Conservation (phyloP, 768 basidiomycete species). For the Leccinum variicolor region DNA sequence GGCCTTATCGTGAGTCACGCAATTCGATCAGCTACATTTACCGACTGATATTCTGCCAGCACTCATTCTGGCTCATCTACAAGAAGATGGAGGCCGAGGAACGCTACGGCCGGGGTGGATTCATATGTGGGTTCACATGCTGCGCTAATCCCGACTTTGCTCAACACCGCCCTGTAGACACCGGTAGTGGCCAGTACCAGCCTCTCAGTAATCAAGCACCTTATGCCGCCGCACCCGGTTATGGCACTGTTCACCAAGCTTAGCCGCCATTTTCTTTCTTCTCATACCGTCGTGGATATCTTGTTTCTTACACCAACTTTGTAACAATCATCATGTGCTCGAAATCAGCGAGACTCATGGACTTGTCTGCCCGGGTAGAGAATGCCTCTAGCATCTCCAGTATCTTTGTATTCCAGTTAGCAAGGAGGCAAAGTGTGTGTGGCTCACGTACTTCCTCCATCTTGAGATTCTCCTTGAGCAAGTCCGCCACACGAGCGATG, state of each 20-base stretch:
- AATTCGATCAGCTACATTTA: not conserved
- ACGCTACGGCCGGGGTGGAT: slow-evolving; percentile 73
- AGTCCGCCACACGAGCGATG: slow-evolving; percentile 53
- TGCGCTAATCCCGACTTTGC: not conserved
- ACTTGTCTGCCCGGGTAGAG: slow-evolving; percentile 65
- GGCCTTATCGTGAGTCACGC: slow-evolving; percentile 46
- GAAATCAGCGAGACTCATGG: slow-evolving; percentile 68
- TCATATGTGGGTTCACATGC: slow-evolving; percentile 56
- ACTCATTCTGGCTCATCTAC: slow-evolving; percentile 90
- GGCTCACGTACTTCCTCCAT: slow-evolving; percentile 59
- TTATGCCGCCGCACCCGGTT: slow-evolving; percentile 28
- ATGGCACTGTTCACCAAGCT: slow-evolving; percentile 31
- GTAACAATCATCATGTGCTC: slow-evolving; percentile 69
- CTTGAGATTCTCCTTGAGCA: slow-evolving; percentile 70
- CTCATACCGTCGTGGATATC: not conserved
- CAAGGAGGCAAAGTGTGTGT: not conserved
- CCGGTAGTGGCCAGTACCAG: slow-evolving; percentile 37
- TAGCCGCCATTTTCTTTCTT: slow-evolving; percentile 4
- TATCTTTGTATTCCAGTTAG: slow-evolving; percentile 46
- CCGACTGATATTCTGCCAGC: slow-evolving; percentile 33
- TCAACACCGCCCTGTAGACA: slow-evolving; percentile 24
- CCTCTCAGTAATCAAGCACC: slow-evolving; percentile 21
- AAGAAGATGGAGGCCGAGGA: slow-evolving; percentile 88
- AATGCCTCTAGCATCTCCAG: slow-evolving; percentile 78
- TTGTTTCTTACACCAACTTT: slow-evolving; percentile 25